Percentiles rank a stretch among this genome's conserved stretches.
Conservation (phyloP, 129 eudicot species). For the Mikania micrantha region DNA sequence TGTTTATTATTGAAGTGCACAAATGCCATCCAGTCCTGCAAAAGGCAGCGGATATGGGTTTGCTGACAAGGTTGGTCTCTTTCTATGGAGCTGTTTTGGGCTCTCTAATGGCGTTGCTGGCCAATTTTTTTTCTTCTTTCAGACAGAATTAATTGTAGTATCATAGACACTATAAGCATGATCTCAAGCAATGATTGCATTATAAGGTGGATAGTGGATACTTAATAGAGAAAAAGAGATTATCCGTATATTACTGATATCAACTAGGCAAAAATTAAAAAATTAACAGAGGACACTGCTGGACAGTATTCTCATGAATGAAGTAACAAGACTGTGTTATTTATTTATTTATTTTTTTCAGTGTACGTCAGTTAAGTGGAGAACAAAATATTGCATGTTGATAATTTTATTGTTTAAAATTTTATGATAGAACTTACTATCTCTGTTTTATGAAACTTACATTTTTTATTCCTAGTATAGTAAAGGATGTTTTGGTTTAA, state of each 20-base stretch:
- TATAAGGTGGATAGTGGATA: background rate
- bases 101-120: background rate
- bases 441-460: slow-evolving; percentile 11
- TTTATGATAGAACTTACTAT: slow-evolving; percentile 3
- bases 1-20: slow-evolving; percentile 39
- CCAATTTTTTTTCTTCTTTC: background rate
- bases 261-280: background rate
- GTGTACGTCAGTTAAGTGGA: background rate
- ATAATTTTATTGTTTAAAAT: background rate
- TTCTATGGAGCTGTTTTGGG: slow-evolving; percentile 7
- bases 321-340: slow-evolving; percentile 4
- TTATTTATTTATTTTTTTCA: background rate
- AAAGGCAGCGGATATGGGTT: slow-evolving; percentile 86
- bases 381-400: slow-evolving; percentile 1
- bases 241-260: slow-evolving; percentile 7
- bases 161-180: slow-evolving; percentile 3
- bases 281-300: too few species aligned
- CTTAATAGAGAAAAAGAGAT: background rate
- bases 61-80: slow-evolving; percentile 84
- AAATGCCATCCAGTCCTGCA: slow-evolving; percentile 49
- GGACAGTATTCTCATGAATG: slow-evolving; percentile 1
- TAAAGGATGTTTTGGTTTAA: slow-evolving; percentile 3
- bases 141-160: background rate
- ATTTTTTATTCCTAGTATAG: background rate
- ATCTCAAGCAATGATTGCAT: background rate